Base-by-base conservation (phyloP, 345 rosid species). In the Lumnitzera littorea region DNA sequence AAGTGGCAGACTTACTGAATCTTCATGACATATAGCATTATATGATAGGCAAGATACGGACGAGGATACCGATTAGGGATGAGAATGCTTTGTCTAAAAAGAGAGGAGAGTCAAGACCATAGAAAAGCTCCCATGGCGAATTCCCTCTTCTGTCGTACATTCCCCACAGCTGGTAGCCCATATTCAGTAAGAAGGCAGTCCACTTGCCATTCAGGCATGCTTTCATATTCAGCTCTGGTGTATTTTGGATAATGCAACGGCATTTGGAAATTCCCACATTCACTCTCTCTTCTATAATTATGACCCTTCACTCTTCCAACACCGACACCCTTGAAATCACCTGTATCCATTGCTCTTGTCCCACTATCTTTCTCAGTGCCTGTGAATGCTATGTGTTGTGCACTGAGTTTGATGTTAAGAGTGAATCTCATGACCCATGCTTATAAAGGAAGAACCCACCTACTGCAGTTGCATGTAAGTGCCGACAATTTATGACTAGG, bases 161-260 rank as follows among this genome's bases (percentile, higher is more conserved):
- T 49, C 24, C 66, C 66, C 12, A 46, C 56, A 0, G 50, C 50
- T 12, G 46, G 47, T n/a, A 67, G 57, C 4, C 71, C 71, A 36
- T 67, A 61, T 29, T 67, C 66, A 13, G 46, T 41, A 61, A 67
- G 66, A 48, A 67, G 56, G 61, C 61, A 51, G 55, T 67, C 66
- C 3, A 67, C 50, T 48, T 61, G 65, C 61, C 66, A 48, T 51
- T 67, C 71, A 2, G 61, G 65, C 65, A 67, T 67, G 51, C 49
- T 41, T 56, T 67, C 71, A 43, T 67, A 67, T 46, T 67, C 71
- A 3, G 56, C 29, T 58, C 27, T 62, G n/a, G 65, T 10, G 71
- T 67, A 67, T 43, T 48, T 56, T 4, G 71, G 71, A 48, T 67
- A 67, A 27, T 55, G 71, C 16, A 67, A 65, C 0, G 71, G 71